A percentile compares a stretch with the other conserved stretches of the same genome.
phyloP scores from a whole-genome alignment of 176 grass and related monocot species.

The Oryza longistaminata region DNA sequence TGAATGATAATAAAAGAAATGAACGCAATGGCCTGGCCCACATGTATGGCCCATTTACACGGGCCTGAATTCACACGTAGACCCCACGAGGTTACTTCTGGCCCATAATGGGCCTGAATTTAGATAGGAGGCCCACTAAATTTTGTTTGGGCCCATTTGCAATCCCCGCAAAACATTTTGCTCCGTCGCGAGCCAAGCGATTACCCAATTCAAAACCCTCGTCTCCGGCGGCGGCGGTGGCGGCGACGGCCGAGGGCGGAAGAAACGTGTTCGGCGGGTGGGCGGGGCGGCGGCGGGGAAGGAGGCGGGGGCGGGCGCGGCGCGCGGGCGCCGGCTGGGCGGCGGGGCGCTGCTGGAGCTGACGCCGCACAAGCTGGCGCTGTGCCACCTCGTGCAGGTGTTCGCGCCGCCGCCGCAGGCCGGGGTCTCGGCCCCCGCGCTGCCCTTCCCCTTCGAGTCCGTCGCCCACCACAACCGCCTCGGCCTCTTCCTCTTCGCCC shows the following conservation, averaged over 20 bases:
- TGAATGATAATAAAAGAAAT: too few relatives aligned
- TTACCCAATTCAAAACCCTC: slow-evolving; percentile 42
- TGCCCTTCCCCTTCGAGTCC: slow-evolving; percentile 69
- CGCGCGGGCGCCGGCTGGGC: too few relatives aligned
- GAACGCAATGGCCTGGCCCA: too few relatives aligned
- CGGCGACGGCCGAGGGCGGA: not conserved
- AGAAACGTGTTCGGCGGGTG: slow-evolving; percentile 51
- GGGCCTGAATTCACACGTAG: not conserved
- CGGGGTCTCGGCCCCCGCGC: slow-evolving; percentile 2
- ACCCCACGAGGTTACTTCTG: too few relatives aligned
- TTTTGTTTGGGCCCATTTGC: not conserved
- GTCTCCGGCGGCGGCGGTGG: slow-evolving; percentile 1
- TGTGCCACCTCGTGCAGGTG: slow-evolving; percentile 81
- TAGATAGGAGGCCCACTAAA: not conserved
- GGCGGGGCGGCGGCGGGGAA: slow-evolving; percentile 14
- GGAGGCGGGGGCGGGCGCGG: not conserved
- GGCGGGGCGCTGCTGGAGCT: slow-evolving; percentile 57
- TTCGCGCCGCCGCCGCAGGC: slow-evolving; percentile 68
- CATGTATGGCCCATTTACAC: not conserved
- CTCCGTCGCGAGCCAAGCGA: not conserved
- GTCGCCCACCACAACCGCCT: slow-evolving; percentile 73
- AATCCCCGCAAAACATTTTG: not conserved
- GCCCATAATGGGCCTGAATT: not conserved
- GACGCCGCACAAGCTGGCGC: slow-evolving; percentile 83
- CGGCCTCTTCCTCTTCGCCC: slow-evolving; percentile 84